phyloP scores from a whole-genome alignment of 768 basidiomycete genomes.

The Russula griseocarnosa region DNA sequence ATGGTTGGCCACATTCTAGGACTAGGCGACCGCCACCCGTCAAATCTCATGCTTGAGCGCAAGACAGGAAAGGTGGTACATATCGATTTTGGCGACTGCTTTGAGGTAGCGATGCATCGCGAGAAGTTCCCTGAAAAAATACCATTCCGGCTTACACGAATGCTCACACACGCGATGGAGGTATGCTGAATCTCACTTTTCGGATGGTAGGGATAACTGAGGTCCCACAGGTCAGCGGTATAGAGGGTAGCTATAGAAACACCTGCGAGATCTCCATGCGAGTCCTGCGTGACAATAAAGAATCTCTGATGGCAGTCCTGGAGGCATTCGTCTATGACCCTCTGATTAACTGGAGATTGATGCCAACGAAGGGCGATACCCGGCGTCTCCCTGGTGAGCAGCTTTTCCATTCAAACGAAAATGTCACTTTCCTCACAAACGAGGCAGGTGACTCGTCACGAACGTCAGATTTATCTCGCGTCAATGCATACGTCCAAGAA shows the following conservation, averaged over 20 bases:
- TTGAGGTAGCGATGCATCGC: conserved; percentile 95
- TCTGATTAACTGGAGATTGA: conserved; percentile 92
- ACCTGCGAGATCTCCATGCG: conserved; percentile 98
- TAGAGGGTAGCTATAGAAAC: conserved; percentile 93
- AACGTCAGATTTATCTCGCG: conserved; percentile 59
- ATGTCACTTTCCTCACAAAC: conserved; percentile 9
- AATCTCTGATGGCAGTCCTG: conserved; percentile 97
- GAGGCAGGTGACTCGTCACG: conserved; percentile 50
- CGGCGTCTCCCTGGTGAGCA: conserved; percentile 61
- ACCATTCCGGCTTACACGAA: conserved; percentile 95
- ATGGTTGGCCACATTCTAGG: conserved; percentile 99
- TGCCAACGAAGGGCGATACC: conserved; percentile 76
- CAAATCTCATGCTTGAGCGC: conserved; percentile 88
- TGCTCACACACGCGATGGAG: conserved; percentile 99
- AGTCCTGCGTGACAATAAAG: conserved; percentile 93
- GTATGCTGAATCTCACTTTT: conserved; percentile 40
- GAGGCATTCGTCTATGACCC: conserved; percentile 99
- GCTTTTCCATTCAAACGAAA: conserved; percentile 13
- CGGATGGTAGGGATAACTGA: not conserved
- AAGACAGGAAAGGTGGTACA: conserved; percentile 93
- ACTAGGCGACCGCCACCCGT: conserved; percentile 96
- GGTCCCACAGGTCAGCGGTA: conserved; percentile 78
- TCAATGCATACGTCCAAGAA: conserved; percentile 71
- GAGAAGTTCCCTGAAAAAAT: conserved; percentile 99
- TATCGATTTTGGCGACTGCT: conserved; percentile 97